Percentiles rank a stretch among this genome's conserved stretches.
Evolutionary conservation across 2,329 filamentous ascomycete genomes (phyloP).

Genomic region (Exophiala spinifera): DNA sequence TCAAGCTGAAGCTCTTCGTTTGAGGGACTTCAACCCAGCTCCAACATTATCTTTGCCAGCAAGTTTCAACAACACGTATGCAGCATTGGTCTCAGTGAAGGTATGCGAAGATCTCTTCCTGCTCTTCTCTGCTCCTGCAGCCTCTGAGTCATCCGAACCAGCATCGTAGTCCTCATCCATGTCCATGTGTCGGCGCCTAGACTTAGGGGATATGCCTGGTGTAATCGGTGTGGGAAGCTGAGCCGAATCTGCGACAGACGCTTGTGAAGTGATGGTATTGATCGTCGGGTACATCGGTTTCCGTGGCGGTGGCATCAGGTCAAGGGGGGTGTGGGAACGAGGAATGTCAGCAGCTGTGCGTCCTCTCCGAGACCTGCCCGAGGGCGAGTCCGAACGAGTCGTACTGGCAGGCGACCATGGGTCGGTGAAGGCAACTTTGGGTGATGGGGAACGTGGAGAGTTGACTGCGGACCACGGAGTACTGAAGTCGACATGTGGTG

Average conservation of each 20-base stretch:
- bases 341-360: constrained; percentile 15
- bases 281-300: constrained; percentile 7
- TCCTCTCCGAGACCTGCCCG: constrained; percentile 9
- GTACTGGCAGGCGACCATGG: constrained; percentile 22
- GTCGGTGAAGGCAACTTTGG: constrained; percentile 17
- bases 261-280: background rate
- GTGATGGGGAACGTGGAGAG: constrained; percentile 33
- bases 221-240: background rate
- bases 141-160: constrained; percentile 19
- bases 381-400: constrained; percentile 17
- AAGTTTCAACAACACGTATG: constrained; percentile 32
- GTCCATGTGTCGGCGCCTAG: background rate
- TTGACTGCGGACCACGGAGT: constrained; percentile 45
- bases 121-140: background rate
- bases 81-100: constrained; percentile 35
- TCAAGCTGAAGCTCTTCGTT: constrained; percentile 32
- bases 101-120: constrained; percentile 16
- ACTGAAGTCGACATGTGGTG: constrained; percentile 40
- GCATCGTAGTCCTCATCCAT: constrained; percentile 21
- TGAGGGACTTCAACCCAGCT: constrained; percentile 31
- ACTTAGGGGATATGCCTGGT: constrained; percentile 12
- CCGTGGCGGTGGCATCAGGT: constrained; percentile 19
- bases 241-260: background rate
- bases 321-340: constrained; percentile 20
- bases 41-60: constrained; percentile 12